Evolutionary conservation across 2,329 filamentous ascomycete genomes (phyloP), one percentile per base, ranked within the genome.

Genomic region (Pyrenophora tritici-repentis): DNA sequence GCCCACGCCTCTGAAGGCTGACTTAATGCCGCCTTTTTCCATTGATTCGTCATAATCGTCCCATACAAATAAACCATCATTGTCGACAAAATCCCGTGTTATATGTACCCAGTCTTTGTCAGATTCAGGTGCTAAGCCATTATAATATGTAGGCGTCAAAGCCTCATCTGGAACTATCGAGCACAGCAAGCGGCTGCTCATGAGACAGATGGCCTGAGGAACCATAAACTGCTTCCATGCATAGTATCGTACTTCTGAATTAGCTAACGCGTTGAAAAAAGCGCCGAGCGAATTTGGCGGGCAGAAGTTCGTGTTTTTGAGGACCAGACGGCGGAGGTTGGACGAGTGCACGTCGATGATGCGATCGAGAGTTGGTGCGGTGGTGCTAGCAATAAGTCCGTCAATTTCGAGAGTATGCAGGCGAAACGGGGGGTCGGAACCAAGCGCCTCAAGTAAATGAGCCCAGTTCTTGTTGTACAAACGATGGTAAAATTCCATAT

Each of bases 381-480:
- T 24, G 31, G n/a, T 32, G 31, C 50, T 51, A 6, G 51, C 40
- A 18, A 42, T 16, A 3, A 57, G 44, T 8, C 55, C 47, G 13
- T 52, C 42, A 13, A 57, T 14, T 4, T 52, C 43, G 14, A 57
- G 51, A 10, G 40, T 32, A 4, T 18, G 32, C 9, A 57, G 47
- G 7, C 39, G 44, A 24, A 55, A 53, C 9, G 46, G 26, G 6
- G 53, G 49, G 12, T 24, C 9, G 13, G n/a, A n/a, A 14, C 45
- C 43, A 17, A 50, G 39, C n/a, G 37, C 13, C 26, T 22, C 7
- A 6, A 50, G 24, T 16, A 49, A 14, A 33, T 47, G 37, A 7
- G 36, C 44, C 49, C 53, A 55, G 8, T 16, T 4, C 26, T 45
- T 33, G 29, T 16, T 48, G 13, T 12, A 24, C 1, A 2, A 32